phyloP scores from a whole-genome alignment of 2,329 filamentous ascomycete genomes.

The Diaporthe vaccinii region DNA sequence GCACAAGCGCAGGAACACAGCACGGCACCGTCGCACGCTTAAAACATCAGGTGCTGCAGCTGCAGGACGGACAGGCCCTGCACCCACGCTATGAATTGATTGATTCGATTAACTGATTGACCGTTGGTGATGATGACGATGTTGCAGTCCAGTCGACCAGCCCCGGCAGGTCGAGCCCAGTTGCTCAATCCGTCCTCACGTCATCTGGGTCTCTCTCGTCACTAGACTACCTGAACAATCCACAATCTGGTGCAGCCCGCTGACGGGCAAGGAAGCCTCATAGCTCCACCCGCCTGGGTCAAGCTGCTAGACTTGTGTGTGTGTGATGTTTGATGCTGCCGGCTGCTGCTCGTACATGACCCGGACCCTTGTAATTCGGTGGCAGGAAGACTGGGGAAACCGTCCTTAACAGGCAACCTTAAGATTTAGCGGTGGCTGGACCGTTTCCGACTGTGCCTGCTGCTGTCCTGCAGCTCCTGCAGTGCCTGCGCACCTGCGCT shows the following conservation, averaged over 20 bases:
- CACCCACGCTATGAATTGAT: neutral
- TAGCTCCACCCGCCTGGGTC: neutral
- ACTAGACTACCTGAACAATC: neutral
- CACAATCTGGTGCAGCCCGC: slow-evolving; percentile 25
- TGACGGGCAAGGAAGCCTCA: slow-evolving; percentile 28
- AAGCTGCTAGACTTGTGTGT: neutral
- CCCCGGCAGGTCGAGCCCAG: neutral
- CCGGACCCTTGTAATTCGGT: slow-evolving; percentile 26
- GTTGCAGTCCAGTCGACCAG: neutral
- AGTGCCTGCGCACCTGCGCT: slow-evolving; percentile 8
- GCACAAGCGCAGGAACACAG: slow-evolving; percentile 10
- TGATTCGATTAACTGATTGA: neutral
- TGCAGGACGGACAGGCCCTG: neutral
- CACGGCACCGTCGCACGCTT: slow-evolving; percentile 11
- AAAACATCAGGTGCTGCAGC: neutral
- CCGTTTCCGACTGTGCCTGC: slow-evolving; percentile 28
- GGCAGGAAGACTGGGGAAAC: slow-evolving; percentile 32
- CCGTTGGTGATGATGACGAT: neutral
- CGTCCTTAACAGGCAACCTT: slow-evolving; percentile 23
- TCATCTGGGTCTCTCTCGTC: slow-evolving; percentile 23
- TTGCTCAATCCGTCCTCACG: slow-evolving; percentile 12
- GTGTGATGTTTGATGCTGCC: neutral
- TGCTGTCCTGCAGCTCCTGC: slow-evolving; percentile 21
- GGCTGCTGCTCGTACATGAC: slow-evolving; percentile 9
- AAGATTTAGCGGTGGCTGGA: slow-evolving; percentile 32